Percentiles rank a stretch among this genome's conserved stretches.
Conservation (phyloP, 805 yeast genomes). For the Candida multigemmis region DNA sequence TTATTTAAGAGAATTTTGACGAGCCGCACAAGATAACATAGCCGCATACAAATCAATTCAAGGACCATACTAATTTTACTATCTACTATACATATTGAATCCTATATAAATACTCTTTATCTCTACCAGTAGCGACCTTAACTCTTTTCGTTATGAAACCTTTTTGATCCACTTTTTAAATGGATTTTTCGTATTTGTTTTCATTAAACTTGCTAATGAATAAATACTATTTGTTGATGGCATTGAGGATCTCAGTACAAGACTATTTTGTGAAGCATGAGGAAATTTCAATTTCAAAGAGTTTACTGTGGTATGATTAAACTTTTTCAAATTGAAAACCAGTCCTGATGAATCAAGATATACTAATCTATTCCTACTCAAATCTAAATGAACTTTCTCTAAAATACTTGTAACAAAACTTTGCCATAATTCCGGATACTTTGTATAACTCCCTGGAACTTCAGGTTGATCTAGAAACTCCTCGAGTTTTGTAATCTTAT, state of each 20-base stretch:
- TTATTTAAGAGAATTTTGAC: too few species aligned
- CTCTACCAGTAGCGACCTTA: not conserved
- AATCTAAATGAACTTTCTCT: constrained; percentile 21
- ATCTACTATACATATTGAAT: too few species aligned
- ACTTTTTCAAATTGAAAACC: constrained; percentile 17
- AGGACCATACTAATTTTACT: too few species aligned
- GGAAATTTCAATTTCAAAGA: constrained; percentile 22
- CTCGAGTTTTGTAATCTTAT: constrained; percentile 20
- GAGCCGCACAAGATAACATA: too few species aligned
- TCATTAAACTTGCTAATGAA: constrained; percentile 1
- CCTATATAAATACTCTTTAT: too few species aligned
- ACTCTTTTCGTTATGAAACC: constrained; percentile 2
- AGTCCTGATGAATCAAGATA: too few species aligned
- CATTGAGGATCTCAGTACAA: not conserved
- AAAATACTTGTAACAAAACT: constrained; percentile 21
- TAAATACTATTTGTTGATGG: not conserved
- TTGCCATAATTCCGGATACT: constrained; percentile 22
- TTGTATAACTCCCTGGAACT: constrained; percentile 16
- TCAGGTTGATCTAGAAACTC: constrained; percentile 21
- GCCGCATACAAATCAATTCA: too few species aligned
- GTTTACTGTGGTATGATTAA: constrained; percentile 23
- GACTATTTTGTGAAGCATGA: constrained; percentile 5
- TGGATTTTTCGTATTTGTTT: constrained; percentile 19
- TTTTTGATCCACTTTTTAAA: constrained; percentile 32
- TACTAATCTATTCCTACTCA: constrained; percentile 19